phyloP scores from a whole-genome alignment of 2,329 filamentous ascomycete species.

The Fusarium fujikuroi region DNA sequence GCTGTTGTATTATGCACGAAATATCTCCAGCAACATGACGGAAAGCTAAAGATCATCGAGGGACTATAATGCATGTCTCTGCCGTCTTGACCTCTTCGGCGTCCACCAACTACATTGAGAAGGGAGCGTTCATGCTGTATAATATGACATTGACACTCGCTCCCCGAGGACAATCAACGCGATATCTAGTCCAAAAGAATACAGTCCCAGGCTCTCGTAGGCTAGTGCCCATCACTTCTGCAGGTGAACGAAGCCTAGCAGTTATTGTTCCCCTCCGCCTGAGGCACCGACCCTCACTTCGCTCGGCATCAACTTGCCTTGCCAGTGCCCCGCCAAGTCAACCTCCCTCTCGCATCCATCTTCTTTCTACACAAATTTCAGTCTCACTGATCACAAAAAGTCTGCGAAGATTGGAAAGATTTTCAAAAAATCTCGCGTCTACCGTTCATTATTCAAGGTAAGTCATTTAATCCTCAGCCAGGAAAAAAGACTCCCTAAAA shows the following conservation, averaged over 20 bases:
- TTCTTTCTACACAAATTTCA: background rate
- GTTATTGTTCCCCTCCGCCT: background rate
- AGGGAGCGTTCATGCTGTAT: too few relatives aligned
- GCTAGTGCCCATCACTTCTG: rapidly evolving
- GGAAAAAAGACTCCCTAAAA: background rate
- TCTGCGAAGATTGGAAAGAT: rapidly evolving
- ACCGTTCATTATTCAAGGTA: background rate
- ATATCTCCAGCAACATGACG: background rate
- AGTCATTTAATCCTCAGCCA: background rate
- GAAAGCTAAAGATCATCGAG: background rate
- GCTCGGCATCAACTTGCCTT: background rate
- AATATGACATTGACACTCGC: background rate
- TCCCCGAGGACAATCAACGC: too few relatives aligned
- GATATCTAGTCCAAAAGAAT: background rate
- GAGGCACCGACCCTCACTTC: background rate
- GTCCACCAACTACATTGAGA: background rate
- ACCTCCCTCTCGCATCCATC: background rate
- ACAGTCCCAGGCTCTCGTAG: background rate
- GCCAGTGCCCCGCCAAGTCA: background rate
- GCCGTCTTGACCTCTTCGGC: rapidly evolving
- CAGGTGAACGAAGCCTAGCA: background rate
- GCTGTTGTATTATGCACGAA: background rate
- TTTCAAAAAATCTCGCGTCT: background rate
- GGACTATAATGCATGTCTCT: background rate
- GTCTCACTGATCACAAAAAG: background rate